Base-by-base conservation (phyloP, 768 basidiomycete species). In the Collybiopsis luxurians region DNA sequence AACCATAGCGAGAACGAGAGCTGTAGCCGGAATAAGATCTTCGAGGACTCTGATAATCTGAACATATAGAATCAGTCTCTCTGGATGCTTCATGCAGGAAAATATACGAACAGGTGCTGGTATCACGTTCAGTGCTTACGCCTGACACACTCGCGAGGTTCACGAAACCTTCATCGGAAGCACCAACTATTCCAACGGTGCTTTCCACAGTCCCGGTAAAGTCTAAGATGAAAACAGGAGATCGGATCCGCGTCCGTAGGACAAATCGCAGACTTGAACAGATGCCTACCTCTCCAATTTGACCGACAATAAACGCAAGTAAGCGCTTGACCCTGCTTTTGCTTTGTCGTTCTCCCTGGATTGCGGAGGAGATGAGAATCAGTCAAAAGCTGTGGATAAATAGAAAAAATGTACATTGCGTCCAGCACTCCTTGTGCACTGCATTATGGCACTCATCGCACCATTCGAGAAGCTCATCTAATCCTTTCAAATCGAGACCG, bases 221-320 rank as follows among this genome's bases (percentile, higher is more conserved):
- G 34, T 26, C 51, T 36, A 36, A 9, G 38, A 36, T 28, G 10
- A 13, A 53, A n/a, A 9, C n/a, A 12, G 28, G 15, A 26, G 30
- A 40, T 40, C 17, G 11, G 13, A n/a, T n/a, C 10, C 6, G 12
- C n/a, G 34, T 3, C 4, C 26, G n/a, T 4, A 5, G 48, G 13
- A n/a, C 15, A 31, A 0, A 34, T 28, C 1, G 9, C 17, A 26
- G n/a, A 7, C n/a, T 4, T 2, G 40, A 15, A 39, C 34, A 30
- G n/a, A n/a, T n/a, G n/a, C n/a, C n/a, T 42, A 53, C 51, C 40
- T n/a, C 2, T 21, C 53, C 40, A 45, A 55, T 15, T 24, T 38
- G 43, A 43, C 10, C 53, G 53, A 55, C 53, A 55, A 26, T 45
- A 55, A 45, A 55, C 53, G 43, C 53, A 55, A 2, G 53, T 55